Evolutionary conservation across 176 grass and related monocot genomes (phyloP).

Genomic region (Tillandsia leiboldiana): DNA sequence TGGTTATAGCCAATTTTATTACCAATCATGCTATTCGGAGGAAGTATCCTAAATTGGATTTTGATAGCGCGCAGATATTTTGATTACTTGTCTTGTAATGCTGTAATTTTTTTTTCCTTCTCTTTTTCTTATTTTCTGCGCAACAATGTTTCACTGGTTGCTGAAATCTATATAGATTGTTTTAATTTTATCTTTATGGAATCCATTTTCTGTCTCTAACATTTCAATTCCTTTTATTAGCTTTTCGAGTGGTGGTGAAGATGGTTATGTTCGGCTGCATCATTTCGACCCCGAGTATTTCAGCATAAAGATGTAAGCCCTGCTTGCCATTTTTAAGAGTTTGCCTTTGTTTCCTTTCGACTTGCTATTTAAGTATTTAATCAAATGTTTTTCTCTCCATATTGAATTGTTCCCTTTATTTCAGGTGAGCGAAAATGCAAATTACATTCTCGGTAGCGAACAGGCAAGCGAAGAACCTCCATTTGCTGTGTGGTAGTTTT

Average conservation of each 20-base stretch:
- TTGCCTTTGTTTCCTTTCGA: too few relatives aligned
- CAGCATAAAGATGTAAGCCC: conserved; percentile 51
- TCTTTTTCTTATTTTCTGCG: too few relatives aligned
- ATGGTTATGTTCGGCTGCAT: conserved; percentile 88
- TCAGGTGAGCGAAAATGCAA: too few relatives aligned
- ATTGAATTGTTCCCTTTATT: too few relatives aligned
- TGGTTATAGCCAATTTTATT: conserved; percentile 28
- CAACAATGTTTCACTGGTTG: not conserved
- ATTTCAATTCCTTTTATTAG: conserved; percentile 9
- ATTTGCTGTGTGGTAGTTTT: too few relatives aligned
- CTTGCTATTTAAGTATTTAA: too few relatives aligned
- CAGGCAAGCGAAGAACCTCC: too few relatives aligned
- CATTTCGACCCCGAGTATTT: conserved; percentile 87
- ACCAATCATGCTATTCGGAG: conserved; percentile 48
- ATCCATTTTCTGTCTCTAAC: not conserved
- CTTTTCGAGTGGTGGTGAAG: conserved; percentile 84
- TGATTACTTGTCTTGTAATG: too few relatives aligned
- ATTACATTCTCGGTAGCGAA: too few relatives aligned
- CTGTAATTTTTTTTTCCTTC: too few relatives aligned
- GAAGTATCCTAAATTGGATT: not conserved
- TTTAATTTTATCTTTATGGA: not conserved
- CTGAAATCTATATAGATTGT: not conserved
- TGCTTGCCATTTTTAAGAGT: not conserved
- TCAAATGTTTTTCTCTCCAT: too few relatives aligned
- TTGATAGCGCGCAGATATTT: too few relatives aligned